Percentiles rank a stretch among this genome's conserved stretches.
phyloP scores from a whole-genome alignment of 2,329 filamentous ascomycete species.

The Diaporthe citriasiana region DNA sequence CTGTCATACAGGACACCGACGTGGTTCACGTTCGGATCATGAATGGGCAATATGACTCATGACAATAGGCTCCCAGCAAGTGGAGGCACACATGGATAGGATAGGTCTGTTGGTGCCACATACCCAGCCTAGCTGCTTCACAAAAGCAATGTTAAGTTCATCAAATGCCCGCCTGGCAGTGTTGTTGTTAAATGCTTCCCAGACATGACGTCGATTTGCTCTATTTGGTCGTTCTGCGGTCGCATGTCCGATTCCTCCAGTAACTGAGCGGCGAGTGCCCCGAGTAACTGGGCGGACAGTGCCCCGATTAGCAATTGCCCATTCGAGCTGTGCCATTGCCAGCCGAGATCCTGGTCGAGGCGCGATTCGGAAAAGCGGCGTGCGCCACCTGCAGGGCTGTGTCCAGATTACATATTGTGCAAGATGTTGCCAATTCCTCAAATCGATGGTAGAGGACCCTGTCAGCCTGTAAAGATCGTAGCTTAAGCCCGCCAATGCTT shows the following conservation, averaged over 20 bases:
- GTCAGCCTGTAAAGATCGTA: not conserved
- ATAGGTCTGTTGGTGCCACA: not conserved
- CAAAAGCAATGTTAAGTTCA: not conserved
- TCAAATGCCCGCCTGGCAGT: too few species aligned
- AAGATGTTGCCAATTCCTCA: too few species aligned
- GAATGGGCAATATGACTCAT: too few species aligned
- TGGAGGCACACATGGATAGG: too few species aligned
- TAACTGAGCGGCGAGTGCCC: not conserved
- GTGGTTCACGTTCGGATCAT: too few species aligned
- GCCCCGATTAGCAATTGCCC: not conserved
- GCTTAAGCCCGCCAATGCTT: fast-evolving
- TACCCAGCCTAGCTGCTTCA: conserved; percentile 27
- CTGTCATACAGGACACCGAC: too few species aligned
- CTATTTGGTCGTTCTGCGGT: too few species aligned
- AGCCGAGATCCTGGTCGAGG: not conserved
- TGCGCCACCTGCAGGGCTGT: not conserved
- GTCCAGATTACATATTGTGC: not conserved
- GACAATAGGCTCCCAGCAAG: too few species aligned
- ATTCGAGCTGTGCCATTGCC: not conserved
- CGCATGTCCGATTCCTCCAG: too few species aligned
- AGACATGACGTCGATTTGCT: too few species aligned
- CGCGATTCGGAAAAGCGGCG: not conserved
- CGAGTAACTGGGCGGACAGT: not conserved
- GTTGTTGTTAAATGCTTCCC: too few species aligned
- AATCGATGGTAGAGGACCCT: not conserved